These are phyloP conservation scores for Chalciporus chontae DNA, from an alignment of 768 basidiomycete genomes.

Conservation along the genomic window DNA sequence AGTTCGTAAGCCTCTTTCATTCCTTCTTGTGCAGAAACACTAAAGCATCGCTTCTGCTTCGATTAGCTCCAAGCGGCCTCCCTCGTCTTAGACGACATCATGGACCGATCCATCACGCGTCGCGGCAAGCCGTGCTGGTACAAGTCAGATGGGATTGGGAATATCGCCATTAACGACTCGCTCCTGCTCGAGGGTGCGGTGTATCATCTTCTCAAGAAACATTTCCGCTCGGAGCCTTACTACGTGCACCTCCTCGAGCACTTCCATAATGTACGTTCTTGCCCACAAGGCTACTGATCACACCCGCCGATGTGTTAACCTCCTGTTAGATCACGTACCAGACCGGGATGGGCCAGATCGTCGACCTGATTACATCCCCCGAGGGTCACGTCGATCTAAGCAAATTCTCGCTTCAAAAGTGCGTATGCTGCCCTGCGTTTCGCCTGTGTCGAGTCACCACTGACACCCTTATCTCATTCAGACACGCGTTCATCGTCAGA, in stretches of 20 bases:
- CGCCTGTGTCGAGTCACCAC: too few species aligned
- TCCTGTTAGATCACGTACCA: conserved; percentile 59
- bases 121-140: conserved; percentile 97
- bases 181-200: conserved; percentile 58
- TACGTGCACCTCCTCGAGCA: too few species aligned
- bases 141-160: conserved; percentile 52
- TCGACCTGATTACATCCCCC: conserved; percentile 93
- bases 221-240: too few species aligned
- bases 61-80: conserved; percentile 84
- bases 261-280: too few species aligned
- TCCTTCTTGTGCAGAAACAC: too few species aligned
- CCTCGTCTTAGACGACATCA: conserved; percentile 76
- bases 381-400: conserved; percentile 85
- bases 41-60: too few species aligned
- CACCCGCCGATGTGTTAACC: not conserved
- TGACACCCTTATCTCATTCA: too few species aligned
- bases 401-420: conserved; percentile 88
- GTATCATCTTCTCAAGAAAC: too few species aligned
- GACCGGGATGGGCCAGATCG: conserved; percentile 94
- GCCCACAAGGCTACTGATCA: too few species aligned
- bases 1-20: too few species aligned
- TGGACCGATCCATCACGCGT: conserved; percentile 92
- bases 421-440: not conserved
- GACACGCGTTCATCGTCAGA: too few species aligned
- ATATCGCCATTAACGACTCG: conserved; percentile 92